phyloP scores from a whole-genome alignment of 345 rosid genomes.

The Sonneratia caseolaris region DNA sequence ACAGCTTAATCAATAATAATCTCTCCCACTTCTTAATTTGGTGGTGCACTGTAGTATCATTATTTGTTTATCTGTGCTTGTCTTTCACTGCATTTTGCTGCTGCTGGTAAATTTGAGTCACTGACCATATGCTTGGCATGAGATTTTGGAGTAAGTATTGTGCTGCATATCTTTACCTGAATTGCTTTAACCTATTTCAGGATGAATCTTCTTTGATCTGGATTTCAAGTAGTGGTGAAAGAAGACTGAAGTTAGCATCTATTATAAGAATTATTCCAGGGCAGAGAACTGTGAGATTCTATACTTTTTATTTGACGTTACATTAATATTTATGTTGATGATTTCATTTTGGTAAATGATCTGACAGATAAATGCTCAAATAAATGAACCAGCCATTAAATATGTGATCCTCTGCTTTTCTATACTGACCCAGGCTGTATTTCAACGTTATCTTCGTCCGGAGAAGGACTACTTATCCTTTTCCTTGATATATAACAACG shows the following conservation, averaged over 20 bases:
- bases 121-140: background rate
- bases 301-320: conserved; percentile 1
- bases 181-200: conserved; percentile 27
- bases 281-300: conserved; percentile 81
- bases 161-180: too few relatives aligned
- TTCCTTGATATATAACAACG: conserved; percentile 77
- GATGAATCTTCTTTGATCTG: conserved; percentile 89
- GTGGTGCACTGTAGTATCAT: background rate
- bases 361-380: background rate
- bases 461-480: conserved; percentile 88
- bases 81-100: too few relatives aligned
- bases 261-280: conserved; percentile 85
- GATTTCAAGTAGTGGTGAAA: conserved; percentile 76
- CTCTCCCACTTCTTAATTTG: background rate
- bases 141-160: background rate
- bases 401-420: background rate
- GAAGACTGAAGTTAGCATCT: conserved; percentile 71
- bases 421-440: conserved; percentile 58
- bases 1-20: background rate
- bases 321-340: conserved; percentile 3
- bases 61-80: background rate
- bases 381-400: background rate
- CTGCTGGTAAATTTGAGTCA: too few relatives aligned
- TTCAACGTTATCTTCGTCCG: conserved; percentile 73
- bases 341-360: background rate